These are phyloP conservation scores for Aspergillus hortae DNA, from an alignment of 2,329 filamentous ascomycete genomes.

Conservation along the genomic window DNA sequence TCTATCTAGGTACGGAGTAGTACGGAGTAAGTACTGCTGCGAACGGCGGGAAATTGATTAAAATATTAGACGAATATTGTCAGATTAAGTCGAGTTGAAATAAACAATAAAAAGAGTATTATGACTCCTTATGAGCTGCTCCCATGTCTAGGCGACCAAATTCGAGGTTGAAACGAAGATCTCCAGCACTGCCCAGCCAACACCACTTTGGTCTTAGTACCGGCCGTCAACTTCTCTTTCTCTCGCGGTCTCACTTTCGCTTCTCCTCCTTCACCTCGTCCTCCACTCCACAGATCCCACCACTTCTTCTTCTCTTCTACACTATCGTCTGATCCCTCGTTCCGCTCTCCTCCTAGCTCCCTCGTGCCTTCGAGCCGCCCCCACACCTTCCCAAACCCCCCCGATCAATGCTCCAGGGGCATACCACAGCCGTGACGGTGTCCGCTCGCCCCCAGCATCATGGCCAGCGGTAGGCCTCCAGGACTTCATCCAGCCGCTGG, in stretches of 20 bases:
- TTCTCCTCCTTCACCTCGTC: background rate
- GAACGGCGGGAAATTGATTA: no score
- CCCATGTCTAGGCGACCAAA: no score
- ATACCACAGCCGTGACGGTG: conserved; percentile 29
- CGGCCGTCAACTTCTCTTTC: background rate
- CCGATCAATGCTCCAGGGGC: conserved; percentile 40
- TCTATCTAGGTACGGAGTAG: no score
- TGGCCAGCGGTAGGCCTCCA: conserved; percentile 53
- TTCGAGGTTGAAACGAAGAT: background rate
- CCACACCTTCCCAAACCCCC: conserved; percentile 1
- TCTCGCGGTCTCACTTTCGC: background rate
- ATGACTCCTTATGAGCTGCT: no score
- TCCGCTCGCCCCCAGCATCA: conserved; percentile 36
- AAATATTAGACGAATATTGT: no score
- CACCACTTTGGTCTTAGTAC: background rate
- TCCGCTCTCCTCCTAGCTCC: background rate
- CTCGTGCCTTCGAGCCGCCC: background rate
- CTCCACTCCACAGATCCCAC: no score
- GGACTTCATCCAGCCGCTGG: conserved; percentile 45
- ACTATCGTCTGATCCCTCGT: background rate
- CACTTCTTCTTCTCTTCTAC: no score
- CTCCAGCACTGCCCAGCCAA: background rate
- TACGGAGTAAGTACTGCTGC: no score
- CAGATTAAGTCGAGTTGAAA: no score
- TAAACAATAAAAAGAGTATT: no score